Conservation (phyloP, 2,329 filamentous ascomycete genomes). For the Neofusicoccum ribis region DNA sequence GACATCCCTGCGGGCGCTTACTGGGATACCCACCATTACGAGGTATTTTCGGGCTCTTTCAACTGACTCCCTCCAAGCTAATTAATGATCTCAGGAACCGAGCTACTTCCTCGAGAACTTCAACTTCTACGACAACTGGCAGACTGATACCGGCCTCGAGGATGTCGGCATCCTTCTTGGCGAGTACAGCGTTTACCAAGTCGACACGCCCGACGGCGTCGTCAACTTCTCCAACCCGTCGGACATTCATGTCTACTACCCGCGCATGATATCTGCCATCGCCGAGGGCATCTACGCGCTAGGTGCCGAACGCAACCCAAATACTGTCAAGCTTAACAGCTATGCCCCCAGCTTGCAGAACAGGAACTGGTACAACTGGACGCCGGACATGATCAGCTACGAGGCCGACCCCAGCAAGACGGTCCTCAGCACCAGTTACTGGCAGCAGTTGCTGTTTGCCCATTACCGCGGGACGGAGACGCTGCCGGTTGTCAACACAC, state of each 20-base stretch:
- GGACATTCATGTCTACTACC: conserved; percentile 29
- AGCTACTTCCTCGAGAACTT: conserved; percentile 39
- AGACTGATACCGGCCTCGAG: conserved; percentile 24
- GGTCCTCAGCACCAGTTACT: conserved; percentile 32
- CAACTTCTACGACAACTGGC: conserved; percentile 26
- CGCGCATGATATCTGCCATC: conserved; percentile 30
- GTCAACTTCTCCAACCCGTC: conserved; percentile 21
- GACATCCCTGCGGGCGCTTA: conserved; percentile 36
- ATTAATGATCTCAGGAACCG: conserved; percentile 26
- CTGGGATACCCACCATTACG: conserved; percentile 47
- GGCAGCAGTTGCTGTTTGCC: conserved; percentile 33
- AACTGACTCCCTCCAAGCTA: not conserved
- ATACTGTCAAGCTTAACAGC: conserved; percentile 28
- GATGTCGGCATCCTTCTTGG: conserved; percentile 26
- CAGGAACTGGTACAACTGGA: conserved; percentile 36
- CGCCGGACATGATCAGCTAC: conserved; percentile 34
- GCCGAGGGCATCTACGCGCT: conserved; percentile 32
- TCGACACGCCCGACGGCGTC: conserved; percentile 30
- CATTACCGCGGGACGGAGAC: conserved; percentile 31
- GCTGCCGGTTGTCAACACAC: conserved; percentile 29
- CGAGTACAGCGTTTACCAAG: conserved; percentile 30
- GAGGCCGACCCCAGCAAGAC: conserved; percentile 31
- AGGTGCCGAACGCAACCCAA: conserved; percentile 32
- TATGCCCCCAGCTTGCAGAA: conserved; percentile 36
- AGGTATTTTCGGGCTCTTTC: not conserved